Percentiles rank a stretch among this genome's conserved stretches.
These are phyloP conservation scores for Pythium apleroticum DNA, from an alignment of 352 stramenopile species.

Conservation along the genomic window DNA sequence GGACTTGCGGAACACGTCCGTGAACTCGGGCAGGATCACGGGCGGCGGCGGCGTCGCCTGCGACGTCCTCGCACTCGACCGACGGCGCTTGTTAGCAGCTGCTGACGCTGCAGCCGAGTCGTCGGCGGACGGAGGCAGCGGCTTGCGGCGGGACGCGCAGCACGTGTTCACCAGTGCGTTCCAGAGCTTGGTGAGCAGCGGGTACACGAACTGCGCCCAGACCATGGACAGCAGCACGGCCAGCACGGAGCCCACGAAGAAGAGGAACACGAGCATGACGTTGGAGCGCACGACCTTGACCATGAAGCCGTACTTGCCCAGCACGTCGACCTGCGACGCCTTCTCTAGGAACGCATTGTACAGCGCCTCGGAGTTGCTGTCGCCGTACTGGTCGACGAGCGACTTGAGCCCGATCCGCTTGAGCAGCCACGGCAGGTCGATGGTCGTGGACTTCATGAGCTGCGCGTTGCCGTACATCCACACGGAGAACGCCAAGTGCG, in stretches of 20 bases:
- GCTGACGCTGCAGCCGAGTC: not conserved
- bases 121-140: not conserved
- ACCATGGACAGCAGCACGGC: constrained; percentile 66
- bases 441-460: constrained; percentile 53
- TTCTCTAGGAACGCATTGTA: constrained; percentile 47
- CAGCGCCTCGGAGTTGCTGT: constrained; percentile 15
- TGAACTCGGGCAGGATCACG: constrained; percentile 65
- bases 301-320: constrained; percentile 60
- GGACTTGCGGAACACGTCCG: constrained; percentile 64
- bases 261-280: constrained; percentile 70
- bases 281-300: constrained; percentile 74
- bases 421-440: constrained; percentile 29
- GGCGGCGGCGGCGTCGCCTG: not conserved
- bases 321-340: constrained; percentile 44
- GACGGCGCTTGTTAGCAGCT: not conserved
- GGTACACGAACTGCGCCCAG: constrained; percentile 39
- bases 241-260: constrained; percentile 42
- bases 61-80: not conserved
- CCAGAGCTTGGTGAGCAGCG: constrained; percentile 33
- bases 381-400: constrained; percentile 35
- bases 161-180: constrained; percentile 22
- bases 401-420: constrained; percentile 18
- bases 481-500: constrained; percentile 70
- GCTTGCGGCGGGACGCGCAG: constrained; percentile 29
- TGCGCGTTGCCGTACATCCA: constrained; percentile 85